A percentile compares a stretch with the other conserved stretches of the same genome.
These are phyloP conservation scores for Gaillardinia entomophila DNA, from an alignment of 805 yeast species.

Conservation along the genomic window DNA sequence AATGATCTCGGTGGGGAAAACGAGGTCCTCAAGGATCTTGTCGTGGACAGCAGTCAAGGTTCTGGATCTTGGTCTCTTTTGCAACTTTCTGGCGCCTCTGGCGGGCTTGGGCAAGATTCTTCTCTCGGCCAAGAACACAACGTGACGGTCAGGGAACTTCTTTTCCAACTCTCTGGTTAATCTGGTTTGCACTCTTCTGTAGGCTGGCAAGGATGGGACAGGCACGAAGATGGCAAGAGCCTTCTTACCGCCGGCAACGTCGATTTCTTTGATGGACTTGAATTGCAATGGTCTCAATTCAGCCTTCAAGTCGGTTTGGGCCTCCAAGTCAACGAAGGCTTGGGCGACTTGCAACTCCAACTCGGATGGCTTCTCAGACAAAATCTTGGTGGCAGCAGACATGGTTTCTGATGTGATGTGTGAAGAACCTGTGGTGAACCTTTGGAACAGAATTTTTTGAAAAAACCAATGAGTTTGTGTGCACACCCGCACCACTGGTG, in stretches of 20 bases:
- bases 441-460: too few relatives aligned
- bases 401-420: constrained; percentile 36
- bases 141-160: constrained; percentile 99
- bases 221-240: constrained; percentile 98
- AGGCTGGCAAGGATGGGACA: constrained; percentile 84
- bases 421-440: not conserved
- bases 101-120: constrained; percentile 99
- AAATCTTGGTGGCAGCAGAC: constrained; percentile 97
- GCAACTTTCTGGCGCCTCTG: constrained; percentile 87
- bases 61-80: constrained; percentile 99
- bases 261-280: constrained; percentile 97
- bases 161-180: constrained; percentile 99
- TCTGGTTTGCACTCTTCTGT: constrained; percentile 96
- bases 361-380: constrained; percentile 93
- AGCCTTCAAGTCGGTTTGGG: constrained; percentile 94
- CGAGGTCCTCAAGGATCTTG: constrained; percentile 96
- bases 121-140: constrained; percentile 98
- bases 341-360: constrained; percentile 99
- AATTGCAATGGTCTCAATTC: constrained; percentile 98
- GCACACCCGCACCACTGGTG: too few relatives aligned
- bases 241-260: constrained; percentile 97
- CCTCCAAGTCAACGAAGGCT: constrained; percentile 95
- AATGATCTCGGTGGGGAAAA: constrained; percentile 98
- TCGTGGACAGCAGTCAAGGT: constrained; percentile 98
- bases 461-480: too few relatives aligned